Conservation (phyloP, 352 stramenopile genomes). For the Phytophthora pini region DNA sequence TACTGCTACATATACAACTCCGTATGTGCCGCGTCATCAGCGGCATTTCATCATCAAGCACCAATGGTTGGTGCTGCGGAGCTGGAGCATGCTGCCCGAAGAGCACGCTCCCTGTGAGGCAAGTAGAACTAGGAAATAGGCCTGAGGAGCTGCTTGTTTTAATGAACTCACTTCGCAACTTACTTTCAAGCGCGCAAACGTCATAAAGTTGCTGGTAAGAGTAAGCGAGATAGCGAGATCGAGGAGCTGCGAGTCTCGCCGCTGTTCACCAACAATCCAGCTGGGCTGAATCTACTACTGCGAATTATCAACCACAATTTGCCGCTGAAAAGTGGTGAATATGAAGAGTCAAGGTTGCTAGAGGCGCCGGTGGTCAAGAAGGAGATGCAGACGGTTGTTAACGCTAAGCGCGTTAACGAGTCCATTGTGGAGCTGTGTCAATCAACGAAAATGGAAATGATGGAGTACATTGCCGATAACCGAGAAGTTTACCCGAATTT, state of each 20-base stretch:
- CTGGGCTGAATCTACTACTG: constrained; percentile 9
- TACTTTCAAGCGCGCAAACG: no score
- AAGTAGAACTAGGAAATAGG: no score
- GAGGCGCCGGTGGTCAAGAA: constrained; percentile 7
- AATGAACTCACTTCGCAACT: no score
- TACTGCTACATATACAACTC: no score
- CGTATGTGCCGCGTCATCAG: no score
- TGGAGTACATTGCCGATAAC: constrained; percentile 3
- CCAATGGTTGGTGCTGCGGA: no score
- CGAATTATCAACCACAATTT: constrained; percentile 17
- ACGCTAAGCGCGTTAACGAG: constrained; percentile 3
- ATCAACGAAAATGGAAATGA: constrained; percentile 5
- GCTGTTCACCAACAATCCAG: constrained; percentile 9
- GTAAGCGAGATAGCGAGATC: constrained; percentile 14
- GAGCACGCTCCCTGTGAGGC: no score
- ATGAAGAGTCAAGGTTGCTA: constrained; percentile 11
- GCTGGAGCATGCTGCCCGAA: no score
- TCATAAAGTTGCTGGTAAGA: not conserved
- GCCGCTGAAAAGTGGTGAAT: constrained; percentile 4
- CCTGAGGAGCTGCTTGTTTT: no score
- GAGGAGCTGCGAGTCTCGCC: constrained; percentile 4
- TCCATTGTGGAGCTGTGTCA: constrained; percentile 10
- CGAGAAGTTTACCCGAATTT: constrained; percentile 17
- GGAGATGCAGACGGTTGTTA: constrained; percentile 1
- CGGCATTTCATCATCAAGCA: no score